Evolutionary conservation across 1,139 yeast species (phyloP).

Genomic region (Geotrichum armillariae): DNA sequence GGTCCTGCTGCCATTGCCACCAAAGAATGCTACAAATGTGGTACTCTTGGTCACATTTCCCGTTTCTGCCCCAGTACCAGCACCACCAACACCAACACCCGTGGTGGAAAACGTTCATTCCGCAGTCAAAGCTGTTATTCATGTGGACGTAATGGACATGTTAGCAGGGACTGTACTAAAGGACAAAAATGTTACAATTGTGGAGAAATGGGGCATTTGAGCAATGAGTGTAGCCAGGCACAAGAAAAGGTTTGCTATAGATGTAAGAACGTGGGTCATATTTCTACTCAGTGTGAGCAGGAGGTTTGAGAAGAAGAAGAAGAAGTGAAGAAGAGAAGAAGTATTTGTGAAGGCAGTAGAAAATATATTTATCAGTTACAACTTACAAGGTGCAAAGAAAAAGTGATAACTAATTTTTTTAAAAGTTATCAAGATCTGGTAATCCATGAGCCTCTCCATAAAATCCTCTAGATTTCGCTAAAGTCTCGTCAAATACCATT

Average conservation of each 20-base stretch:
- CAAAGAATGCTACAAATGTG: constrained; percentile 85
- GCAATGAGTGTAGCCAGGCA: constrained; percentile 75
- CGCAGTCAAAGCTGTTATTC: constrained; percentile 80
- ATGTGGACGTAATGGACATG: constrained; percentile 86
- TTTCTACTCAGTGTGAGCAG: constrained; percentile 65
- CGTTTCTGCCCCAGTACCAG: constrained; percentile 60
- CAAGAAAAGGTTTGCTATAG: constrained; percentile 77
- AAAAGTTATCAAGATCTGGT: too few species aligned
- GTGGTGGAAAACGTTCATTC: constrained; percentile 45
- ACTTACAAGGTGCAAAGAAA: too few species aligned
- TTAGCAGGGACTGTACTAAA: constrained; percentile 39
- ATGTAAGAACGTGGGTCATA: constrained; percentile 90
- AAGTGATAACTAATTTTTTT: too few species aligned
- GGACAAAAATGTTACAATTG: constrained; percentile 82
- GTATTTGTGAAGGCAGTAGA: too few species aligned
- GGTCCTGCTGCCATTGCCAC: constrained; percentile 24
- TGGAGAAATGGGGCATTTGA: constrained; percentile 86
- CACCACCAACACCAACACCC: neutral
- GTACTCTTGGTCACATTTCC: constrained; percentile 90
- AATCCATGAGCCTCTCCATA: too few species aligned
- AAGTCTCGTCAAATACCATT: too few species aligned
- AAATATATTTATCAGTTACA: too few species aligned
- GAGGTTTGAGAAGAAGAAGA: too few species aligned
- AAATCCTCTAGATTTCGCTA: too few species aligned
- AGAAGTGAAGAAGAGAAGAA: too few species aligned